Evolutionary conservation across 169 alveolate genomes (phyloP).

Genomic region (Cryptosporidium sp.): DNA sequence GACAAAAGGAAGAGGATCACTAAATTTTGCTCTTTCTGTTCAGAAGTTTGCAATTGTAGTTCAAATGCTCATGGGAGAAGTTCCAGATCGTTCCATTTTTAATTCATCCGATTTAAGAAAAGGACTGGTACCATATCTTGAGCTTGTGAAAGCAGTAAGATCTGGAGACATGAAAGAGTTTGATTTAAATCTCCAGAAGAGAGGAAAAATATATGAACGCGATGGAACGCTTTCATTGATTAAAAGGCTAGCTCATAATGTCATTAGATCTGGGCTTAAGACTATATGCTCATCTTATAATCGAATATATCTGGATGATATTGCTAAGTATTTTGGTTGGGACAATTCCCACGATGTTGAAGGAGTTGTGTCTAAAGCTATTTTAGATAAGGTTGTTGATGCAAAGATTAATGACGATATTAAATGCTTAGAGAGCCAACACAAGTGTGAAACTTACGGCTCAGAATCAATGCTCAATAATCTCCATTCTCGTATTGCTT

Average conservation of each 20-base stretch:
- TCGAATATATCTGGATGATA: conserved; percentile 89
- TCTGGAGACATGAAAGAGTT: conserved; percentile 93
- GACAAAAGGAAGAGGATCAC: conserved; percentile 88
- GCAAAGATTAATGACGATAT: conserved; percentile 93
- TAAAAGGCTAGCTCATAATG: conserved; percentile 93
- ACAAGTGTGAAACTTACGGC: conserved; percentile 84
- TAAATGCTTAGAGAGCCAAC: conserved; percentile 84
- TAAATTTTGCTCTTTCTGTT: conserved; percentile 88
- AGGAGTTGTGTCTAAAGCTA: conserved; percentile 94
- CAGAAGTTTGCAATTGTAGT: conserved; percentile 93
- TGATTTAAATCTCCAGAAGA: conserved; percentile 84
- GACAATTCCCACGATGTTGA: conserved; percentile 91
- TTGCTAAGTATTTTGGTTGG: conserved; percentile 90
- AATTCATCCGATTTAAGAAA: conserved; percentile 86
- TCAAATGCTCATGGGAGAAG: conserved; percentile 95
- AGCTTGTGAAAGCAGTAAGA: conserved; percentile 92
- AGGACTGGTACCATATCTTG: conserved; percentile 90
- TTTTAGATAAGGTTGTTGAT: conserved; percentile 94
- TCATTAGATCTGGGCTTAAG: conserved; percentile 94
- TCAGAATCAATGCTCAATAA: conserved; percentile 91
- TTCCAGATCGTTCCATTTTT: conserved; percentile 93
- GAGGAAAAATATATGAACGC: conserved; percentile 82
- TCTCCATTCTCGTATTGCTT: conserved; percentile 92
- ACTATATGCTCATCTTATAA: conserved; percentile 92
- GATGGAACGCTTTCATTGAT: conserved; percentile 92